Percentiles rank a stretch among this genome's conserved stretches.
phyloP scores from a whole-genome alignment of 2,329 filamentous ascomycete species.

The Torrubiellomyces zombiae region DNA sequence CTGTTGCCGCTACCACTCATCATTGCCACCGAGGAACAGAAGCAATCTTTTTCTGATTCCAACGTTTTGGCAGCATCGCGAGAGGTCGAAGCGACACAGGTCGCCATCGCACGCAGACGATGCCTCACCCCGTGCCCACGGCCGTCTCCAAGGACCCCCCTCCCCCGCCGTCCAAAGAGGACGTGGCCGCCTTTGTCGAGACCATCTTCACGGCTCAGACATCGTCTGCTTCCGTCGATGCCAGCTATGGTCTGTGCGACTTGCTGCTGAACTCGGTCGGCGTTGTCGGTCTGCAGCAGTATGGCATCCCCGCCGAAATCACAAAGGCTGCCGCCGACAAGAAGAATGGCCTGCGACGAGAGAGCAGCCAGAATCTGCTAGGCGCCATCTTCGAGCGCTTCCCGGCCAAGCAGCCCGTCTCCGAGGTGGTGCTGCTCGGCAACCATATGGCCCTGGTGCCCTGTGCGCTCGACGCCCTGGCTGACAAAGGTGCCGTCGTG shows the following conservation, averaged over 20 bases:
- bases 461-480: constrained; percentile 64
- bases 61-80: no score
- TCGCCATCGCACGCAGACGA: constrained; percentile 9
- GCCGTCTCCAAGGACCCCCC: constrained; percentile 30
- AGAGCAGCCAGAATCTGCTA: constrained; percentile 87
- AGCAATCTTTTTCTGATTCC: no score
- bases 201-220: constrained; percentile 53
- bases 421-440: constrained; percentile 68
- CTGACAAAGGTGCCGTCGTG: constrained; percentile 80
- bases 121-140: constrained; percentile 32
- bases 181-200: constrained; percentile 46
- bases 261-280: constrained; percentile 37
- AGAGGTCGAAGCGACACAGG: no score
- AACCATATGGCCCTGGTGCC: constrained; percentile 60
- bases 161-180: constrained; percentile 46
- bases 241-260: constrained; percentile 44
- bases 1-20: no score
- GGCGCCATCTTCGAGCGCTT: constrained; percentile 89
- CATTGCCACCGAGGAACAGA: no score
- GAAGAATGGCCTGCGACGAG: constrained; percentile 72
- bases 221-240: constrained; percentile 52
- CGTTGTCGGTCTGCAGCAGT: constrained; percentile 32
- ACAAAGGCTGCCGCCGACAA: constrained; percentile 76
- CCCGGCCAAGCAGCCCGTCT: constrained; percentile 57
- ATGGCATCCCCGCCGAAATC: constrained; percentile 37